phyloP scores from a whole-genome alignment of 2,329 filamentous ascomycete species.

The Aspergillus awamori region DNA sequence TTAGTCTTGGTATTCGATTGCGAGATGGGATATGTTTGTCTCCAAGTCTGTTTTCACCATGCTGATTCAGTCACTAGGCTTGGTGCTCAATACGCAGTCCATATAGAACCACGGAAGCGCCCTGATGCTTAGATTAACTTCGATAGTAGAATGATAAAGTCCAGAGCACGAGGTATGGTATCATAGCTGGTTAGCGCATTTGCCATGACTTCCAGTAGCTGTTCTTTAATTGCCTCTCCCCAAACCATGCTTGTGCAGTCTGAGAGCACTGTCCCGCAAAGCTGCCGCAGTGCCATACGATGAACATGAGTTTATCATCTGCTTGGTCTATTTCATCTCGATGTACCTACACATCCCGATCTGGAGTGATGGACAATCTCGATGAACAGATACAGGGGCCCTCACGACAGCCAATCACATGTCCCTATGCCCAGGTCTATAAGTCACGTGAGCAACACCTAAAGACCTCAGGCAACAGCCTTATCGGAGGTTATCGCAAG shows the following conservation, averaged over 20 bases:
- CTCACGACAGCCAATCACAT: background rate
- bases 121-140: conserved; percentile 11
- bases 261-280: conserved; percentile 68
- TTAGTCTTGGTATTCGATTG: background rate
- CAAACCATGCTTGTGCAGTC: conserved; percentile 65
- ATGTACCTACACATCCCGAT: background rate
- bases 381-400: background rate
- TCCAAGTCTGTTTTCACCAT: conserved; percentile 57
- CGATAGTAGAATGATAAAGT: background rate
- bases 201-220: background rate
- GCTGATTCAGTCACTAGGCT: conserved; percentile 63
- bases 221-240: conserved; percentile 62
- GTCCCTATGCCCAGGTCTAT: background rate
- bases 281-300: conserved; percentile 66
- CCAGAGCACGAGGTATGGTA: background rate
- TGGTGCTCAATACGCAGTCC: conserved; percentile 68
- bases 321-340: background rate
- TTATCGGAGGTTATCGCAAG: background rate
- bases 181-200: conserved; percentile 53
- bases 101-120: conserved; percentile 61
- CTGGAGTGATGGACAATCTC: background rate
- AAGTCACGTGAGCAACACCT: background rate
- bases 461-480: background rate
- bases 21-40: no score
- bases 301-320: conserved; percentile 54